Base-by-base conservation (phyloP, 2,329 filamentous ascomycete species). In the Volutella citrinella region DNA sequence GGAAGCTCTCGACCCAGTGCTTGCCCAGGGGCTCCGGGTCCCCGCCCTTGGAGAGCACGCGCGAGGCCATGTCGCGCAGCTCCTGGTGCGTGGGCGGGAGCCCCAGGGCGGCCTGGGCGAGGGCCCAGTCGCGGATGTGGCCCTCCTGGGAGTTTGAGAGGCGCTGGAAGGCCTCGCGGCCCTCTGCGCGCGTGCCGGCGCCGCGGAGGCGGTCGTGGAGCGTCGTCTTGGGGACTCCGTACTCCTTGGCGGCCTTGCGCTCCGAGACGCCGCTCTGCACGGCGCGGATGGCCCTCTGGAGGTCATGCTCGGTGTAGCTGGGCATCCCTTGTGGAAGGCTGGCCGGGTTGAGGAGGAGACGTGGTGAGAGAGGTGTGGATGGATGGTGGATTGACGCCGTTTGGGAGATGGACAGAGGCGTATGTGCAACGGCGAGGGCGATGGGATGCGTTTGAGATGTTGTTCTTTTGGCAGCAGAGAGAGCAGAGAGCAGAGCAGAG, bases 281-380 rank as follows among this genome's bases (percentile, higher is more conserved):
- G 4, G 26, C 16, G 6, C 10, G 7, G 11, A 32, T 21, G 19
- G 30, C 30, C 5, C 16, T 23, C 13, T 32, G 19, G 12, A 32
- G 9, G 11, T 23, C 30, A 7, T 23, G 6, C 20, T 32, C 30
- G 6, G 30, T 32, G 30, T 32, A 32, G 17, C 19, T 32, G 9
- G 18, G 19, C 30, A 32, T 27, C 18, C 13, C 20, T n/a, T n/a
- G n/a, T n/a, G n/a, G n/a, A n/a, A n/a, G n/a, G n/a, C n/a, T n/a
- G n/a, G n/a, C n/a, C n/a, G n/a, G n/a, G n/a, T n/a, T n/a, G n/a
- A n/a, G n/a, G n/a, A n/a, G n/a, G n/a, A n/a, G n/a, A n/a, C n/a
- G n/a, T n/a, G n/a, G n/a, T n/a, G n/a, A n/a, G n/a, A n/a, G n/a
- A n/a, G n/a, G n/a, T n/a, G n/a, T n/a, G n/a, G n/a, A n/a, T n/a